These are phyloP conservation scores for Agarophyton chilense DNA, from an alignment of 23 red algal genomes.

Conservation along the genomic window DNA sequence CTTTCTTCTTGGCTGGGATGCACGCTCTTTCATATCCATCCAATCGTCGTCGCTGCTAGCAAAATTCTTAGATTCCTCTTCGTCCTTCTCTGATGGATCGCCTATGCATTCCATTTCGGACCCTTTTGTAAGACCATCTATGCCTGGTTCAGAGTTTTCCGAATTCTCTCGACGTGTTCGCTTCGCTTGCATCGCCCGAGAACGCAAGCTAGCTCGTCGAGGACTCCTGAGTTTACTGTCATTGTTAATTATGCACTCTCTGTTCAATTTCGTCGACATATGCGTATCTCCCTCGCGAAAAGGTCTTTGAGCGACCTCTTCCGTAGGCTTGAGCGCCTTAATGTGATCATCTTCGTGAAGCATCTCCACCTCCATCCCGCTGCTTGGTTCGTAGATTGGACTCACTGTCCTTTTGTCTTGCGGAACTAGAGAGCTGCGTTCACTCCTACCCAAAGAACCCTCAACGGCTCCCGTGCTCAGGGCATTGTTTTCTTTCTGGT, in stretches of 20 bases:
- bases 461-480: background rate
- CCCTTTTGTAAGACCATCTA: background rate
- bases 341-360: background rate
- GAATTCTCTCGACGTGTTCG: background rate
- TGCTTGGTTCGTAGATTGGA: background rate
- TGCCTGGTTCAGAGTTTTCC: background rate
- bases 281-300: background rate
- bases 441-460: background rate
- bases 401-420: background rate
- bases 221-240: background rate
- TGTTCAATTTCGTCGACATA: background rate
- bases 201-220: background rate
- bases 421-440: background rate
- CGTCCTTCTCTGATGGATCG: background rate
- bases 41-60: slow-evolving; percentile 12
- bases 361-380: background rate
- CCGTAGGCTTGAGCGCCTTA: background rate
- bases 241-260: background rate
- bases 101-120: background rate
- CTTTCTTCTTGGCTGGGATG: background rate
- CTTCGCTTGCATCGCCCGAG: background rate
- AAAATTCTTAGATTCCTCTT: background rate
- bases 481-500: background rate
- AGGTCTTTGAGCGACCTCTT: background rate
- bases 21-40: background rate